Base-by-base conservation (phyloP, 176 grass and related monocot genomes). In the Dendrocalamus sinicus region DNA sequence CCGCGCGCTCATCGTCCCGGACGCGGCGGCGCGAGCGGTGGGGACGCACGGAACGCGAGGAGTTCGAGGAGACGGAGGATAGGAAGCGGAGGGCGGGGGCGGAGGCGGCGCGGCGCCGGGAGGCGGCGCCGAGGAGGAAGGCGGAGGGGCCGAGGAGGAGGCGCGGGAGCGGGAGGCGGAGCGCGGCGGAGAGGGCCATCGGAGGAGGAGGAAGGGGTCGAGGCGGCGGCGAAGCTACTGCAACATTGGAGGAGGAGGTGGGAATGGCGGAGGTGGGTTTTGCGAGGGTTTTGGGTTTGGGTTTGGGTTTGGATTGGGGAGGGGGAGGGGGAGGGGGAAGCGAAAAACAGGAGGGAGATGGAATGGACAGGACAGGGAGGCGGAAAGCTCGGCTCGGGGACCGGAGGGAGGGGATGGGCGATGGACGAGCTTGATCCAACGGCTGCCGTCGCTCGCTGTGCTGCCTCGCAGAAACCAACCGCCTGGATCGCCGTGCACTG, bases 171-270 rank as follows among this genome's bases (percentile, higher is more conserved):
- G 88, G 88, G 81, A 90, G 43, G 50, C 93, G 90, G 64, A 92
- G 84, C 63, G 83, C 82, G 2, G 85, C 83, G 70, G 93, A 92
- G 79, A 94, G 82, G 41, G 82, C 93, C 93, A 94, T 94, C 58
- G 58, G 22, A 6, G 82, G 12, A 7, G 12, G 79, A 32, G 12
- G 55, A 54, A 2, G 80, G n/a, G 15, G 67, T 4, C 46, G 78
- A 55, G 9, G 67, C 52, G 16, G 80, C 16, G 63, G 78, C 30
- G 79, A 6, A 26, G 52, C 14, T 30, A 47, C 24, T 8, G 62
- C 61, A 54, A 54, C 91, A 89, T 86, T 68, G 69, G 45, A 48
- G 59, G 28, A 3, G 52, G 5, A 0, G 73, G 73, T 10, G 84
- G 90, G 77, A n/a, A 55, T 40, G 41, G 78, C 17, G 52, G 5